Evolutionary conservation across 2,329 filamentous ascomycete species (phyloP), one percentile per base, ranked within the genome.

Genomic region (Aspergillus japonicus): DNA sequence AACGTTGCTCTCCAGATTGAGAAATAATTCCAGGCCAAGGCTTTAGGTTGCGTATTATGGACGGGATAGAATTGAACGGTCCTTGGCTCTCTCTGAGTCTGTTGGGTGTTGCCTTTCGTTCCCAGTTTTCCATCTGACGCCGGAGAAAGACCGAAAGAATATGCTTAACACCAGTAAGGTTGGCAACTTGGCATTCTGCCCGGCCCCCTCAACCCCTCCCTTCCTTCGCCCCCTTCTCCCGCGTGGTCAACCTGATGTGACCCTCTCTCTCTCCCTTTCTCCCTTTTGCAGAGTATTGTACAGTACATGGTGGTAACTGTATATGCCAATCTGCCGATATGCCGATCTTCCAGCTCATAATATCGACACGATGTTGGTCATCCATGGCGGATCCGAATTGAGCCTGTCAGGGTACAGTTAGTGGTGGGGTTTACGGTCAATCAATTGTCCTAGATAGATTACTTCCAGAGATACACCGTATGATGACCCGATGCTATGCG

Each of bases 151-250:
- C 69, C 66, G 68, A 66, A 65, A 60, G 56, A 58, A 68, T 74
- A 74, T 73, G 71, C 71, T 74, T 74, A 74, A 74, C 71, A 69
- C 70, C 66, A 71, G 69, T 73, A 74, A 74, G 71, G 71, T 74
- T 74, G 69, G 71, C 65, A 66, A 67, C 65, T 67, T 67, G 65
- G 66, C 66, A 68, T 57, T 60, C 50, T 48, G 61, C 62, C 64
- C 62, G 64, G 63, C 64, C 24, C 19, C 21, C n/a, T 44, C 39
- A 44, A 44, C 39, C 39, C 39, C 39, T 51, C 35, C 47, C 54
- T 12, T 31, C 35, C 16, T 52, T 47, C n/a, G 24, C 24, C 52
- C 49, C 14, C 16, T 29, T 35, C 24, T 52, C 29, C 35, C 29
- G 50, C 19, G 23, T 54, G 21, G 51, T 54, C 51, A 26, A 54